Evolutionary conservation across 225 moss, liverwort and hornwort species (phyloP).

Genomic region (Rhytidiadelphus loreus): DNA sequence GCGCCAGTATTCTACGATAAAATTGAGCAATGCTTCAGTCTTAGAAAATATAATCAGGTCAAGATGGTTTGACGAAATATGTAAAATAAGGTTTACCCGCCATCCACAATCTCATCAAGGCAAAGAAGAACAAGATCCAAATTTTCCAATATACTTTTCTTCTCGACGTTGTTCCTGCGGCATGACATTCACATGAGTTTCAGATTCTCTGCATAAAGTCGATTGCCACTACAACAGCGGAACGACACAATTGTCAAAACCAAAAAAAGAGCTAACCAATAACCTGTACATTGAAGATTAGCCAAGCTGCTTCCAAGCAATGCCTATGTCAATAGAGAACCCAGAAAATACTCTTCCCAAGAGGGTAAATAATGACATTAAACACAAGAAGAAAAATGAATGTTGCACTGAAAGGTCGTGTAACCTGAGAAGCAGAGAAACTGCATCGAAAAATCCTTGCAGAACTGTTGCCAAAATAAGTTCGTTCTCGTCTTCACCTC

Average conservation of each 20-base stretch:
- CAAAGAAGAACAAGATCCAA: slow-evolving; percentile 61
- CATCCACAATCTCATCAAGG: slow-evolving; percentile 67
- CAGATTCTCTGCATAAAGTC: not conserved
- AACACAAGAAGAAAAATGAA: not conserved
- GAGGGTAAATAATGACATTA: not conserved
- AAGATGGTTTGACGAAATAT: not conserved
- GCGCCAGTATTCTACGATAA: not conserved
- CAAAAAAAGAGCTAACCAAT: not conserved
- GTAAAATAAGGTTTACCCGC: slow-evolving; percentile 31
- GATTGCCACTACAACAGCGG: not conserved
- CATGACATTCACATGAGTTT: not conserved
- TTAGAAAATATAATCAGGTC: not conserved
- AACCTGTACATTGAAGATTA: not conserved
- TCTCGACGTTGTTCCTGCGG: slow-evolving; percentile 55
- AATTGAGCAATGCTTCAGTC: not conserved
- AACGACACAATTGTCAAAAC: not conserved
- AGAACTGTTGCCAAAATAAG: slow-evolving; percentile 58
- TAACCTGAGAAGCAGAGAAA: slow-evolving; percentile 50
- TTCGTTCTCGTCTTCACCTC: slow-evolving; percentile 60
- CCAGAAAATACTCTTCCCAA: not conserved
- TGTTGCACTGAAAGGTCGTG: not conserved
- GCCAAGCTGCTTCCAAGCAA: not conserved
- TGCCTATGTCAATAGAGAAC: not conserved
- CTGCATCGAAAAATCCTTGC: slow-evolving; percentile 60
- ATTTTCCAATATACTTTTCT: slow-evolving; percentile 55